phyloP scores from a whole-genome alignment of 768 basidiomycete genomes.

The Suillus decipiens region DNA sequence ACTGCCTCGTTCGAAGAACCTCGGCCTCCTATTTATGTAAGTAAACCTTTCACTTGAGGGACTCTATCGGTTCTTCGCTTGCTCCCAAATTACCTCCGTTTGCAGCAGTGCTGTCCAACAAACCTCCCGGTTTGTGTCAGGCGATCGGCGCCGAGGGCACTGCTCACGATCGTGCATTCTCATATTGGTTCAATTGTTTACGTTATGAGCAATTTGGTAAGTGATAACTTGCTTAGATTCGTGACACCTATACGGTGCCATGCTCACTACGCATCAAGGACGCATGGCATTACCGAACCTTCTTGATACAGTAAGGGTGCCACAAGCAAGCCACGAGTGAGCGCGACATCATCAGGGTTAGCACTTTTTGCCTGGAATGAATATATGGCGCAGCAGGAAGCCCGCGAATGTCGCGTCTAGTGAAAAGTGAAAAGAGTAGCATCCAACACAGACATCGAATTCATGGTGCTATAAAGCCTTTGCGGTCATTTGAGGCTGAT shows the following conservation, averaged over 20 bases:
- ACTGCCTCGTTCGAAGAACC: neutral
- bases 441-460: conserved; percentile 1
- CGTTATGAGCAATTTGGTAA: neutral
- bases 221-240: neutral
- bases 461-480: neutral
- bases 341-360: neutral
- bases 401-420: neutral
- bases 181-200: neutral
- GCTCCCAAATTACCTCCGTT: neutral
- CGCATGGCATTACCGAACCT: conserved; percentile 4
- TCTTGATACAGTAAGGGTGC: neutral
- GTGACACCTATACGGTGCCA: neutral
- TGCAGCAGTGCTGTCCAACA: neutral
- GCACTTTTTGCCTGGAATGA: neutral
- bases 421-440: neutral
- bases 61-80: neutral
- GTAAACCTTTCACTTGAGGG: neutral
- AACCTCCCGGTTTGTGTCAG: neutral
- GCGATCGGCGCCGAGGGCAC: neutral
- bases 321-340: neutral
- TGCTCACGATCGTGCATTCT: neutral
- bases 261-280: conserved; percentile 3
- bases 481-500: conserved; percentile 1
- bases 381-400: conserved; percentile 2
- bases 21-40: neutral